Evolutionary conservation across 2,329 filamentous ascomycete genomes (phyloP).

Genomic region (Arthrobotrys conoides): DNA sequence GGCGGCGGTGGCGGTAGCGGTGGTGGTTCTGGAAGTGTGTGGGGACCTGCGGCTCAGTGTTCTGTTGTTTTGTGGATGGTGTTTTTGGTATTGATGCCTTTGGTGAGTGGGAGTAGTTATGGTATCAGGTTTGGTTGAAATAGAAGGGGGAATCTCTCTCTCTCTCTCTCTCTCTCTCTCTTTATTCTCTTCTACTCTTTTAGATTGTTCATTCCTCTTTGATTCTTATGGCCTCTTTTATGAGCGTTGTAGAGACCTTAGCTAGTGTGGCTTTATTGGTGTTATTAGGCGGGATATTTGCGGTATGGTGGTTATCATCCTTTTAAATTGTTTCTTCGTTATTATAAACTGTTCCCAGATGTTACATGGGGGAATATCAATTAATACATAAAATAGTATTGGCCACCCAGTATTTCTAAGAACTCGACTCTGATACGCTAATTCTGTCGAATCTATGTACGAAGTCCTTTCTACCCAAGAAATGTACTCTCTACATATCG

Average conservation of each 20-base stretch:
- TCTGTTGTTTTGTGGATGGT: constrained; percentile 12
- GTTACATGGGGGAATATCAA: too few relatives aligned
- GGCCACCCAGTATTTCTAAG: too few relatives aligned
- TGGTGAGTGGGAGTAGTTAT: background rate
- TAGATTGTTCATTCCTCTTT: background rate
- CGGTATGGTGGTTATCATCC: background rate
- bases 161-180: background rate
- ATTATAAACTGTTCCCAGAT: too few relatives aligned
- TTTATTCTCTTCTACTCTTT: background rate
- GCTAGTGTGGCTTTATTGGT: background rate
- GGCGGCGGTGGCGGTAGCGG: background rate
- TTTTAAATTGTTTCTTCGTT: too few relatives aligned
- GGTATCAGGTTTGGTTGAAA: background rate
- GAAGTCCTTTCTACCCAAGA: too few relatives aligned
- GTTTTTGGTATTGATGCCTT: constrained; percentile 15
- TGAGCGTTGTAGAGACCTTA: background rate
- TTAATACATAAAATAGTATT: too few relatives aligned
- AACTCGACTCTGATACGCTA: too few relatives aligned
- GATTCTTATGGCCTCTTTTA: background rate
- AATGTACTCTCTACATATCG: too few relatives aligned
- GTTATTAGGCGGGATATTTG: background rate
- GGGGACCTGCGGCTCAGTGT: constrained; percentile 13
- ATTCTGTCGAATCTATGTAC: too few relatives aligned
- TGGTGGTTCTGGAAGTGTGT: background rate
- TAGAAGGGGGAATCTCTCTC: too few relatives aligned